Conservation (phyloP, 2,329 filamentous ascomycete species). For the Tolypocladium ophioglossoides region DNA sequence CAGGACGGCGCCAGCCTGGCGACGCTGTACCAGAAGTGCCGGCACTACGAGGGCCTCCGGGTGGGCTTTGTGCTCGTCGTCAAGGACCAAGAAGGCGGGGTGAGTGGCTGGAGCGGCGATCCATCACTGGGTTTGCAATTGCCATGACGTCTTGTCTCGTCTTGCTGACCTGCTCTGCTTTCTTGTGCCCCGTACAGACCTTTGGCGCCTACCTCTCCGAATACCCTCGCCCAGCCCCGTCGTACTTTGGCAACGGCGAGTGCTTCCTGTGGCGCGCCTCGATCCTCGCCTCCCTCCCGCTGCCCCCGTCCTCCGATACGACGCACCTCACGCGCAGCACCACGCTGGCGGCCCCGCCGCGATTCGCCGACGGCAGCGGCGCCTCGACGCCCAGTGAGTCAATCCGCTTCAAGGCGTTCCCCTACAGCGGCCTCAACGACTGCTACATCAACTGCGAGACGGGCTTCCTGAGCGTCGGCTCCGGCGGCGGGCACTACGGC, state of each 20-base stretch:
- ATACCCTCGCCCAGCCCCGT: slow-evolving; percentile 64
- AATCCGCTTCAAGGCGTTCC: slow-evolving; percentile 94
- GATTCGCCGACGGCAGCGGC: slow-evolving; percentile 7
- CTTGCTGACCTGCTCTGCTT: background rate
- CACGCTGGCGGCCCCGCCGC: slow-evolving; percentile 19
- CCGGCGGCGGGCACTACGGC: slow-evolving; percentile 81
- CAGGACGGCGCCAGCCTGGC: slow-evolving; percentile 80
- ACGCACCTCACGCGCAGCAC: slow-evolving; percentile 33
- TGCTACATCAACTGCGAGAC: slow-evolving; percentile 92
- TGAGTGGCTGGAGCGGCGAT: slow-evolving; percentile 31
- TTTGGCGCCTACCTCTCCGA: slow-evolving; percentile 96
- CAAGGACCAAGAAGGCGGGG: slow-evolving; percentile 62
- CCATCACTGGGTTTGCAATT: background rate
- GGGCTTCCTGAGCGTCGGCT: slow-evolving; percentile 76
- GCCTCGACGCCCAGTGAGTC: slow-evolving; percentile 43
- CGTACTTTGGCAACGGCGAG: slow-evolving; percentile 94
- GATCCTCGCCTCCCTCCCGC: slow-evolving; percentile 41
- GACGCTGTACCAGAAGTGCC: slow-evolving; percentile 76
- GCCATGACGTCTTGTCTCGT: background rate
- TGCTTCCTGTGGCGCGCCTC: slow-evolving; percentile 66
- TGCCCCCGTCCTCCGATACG: slow-evolving; percentile 41
- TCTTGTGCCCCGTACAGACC: slow-evolving; percentile 31
- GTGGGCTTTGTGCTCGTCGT: slow-evolving; percentile 88
- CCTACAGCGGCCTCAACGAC: slow-evolving; percentile 91
- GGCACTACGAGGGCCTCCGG: slow-evolving; percentile 53